Evolutionary conservation across 1,139 yeast genomes (phyloP).

Genomic region (Magnusiomyces tetraspermus): DNA sequence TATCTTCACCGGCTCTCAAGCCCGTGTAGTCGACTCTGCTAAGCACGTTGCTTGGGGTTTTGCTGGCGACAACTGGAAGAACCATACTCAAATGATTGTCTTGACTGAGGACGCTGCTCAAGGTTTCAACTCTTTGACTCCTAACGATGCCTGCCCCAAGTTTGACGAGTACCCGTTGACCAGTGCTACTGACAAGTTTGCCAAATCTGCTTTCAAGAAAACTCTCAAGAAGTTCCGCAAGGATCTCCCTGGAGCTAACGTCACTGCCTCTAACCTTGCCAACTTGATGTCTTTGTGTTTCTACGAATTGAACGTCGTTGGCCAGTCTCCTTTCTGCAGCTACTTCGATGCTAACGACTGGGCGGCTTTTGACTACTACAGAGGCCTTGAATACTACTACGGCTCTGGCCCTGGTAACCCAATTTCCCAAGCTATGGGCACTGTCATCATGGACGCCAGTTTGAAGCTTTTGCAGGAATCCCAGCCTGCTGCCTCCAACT

Average conservation of each 20-base stretch:
- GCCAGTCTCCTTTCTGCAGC: constrained; percentile 45
- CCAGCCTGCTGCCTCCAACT: constrained; percentile 27
- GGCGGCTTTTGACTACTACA: constrained; percentile 39
- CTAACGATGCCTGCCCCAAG: constrained; percentile 19
- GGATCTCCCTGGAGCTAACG: constrained; percentile 38
- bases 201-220: constrained; percentile 31
- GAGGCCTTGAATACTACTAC: constrained; percentile 44
- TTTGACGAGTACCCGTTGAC: background rate
- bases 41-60: constrained; percentile 37
- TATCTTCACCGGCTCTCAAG: constrained; percentile 33
- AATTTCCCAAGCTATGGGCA: constrained; percentile 39
- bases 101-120: constrained; percentile 31
- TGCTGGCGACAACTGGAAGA: constrained; percentile 26
- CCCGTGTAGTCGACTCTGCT: constrained; percentile 36
- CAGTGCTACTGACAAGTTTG: constrained; percentile 12
- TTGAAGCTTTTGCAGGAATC: constrained; percentile 34
- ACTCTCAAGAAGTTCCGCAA: constrained; percentile 30
- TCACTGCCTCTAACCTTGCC: constrained; percentile 37
- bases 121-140: constrained; percentile 38
- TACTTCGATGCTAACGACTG: constrained; percentile 50
- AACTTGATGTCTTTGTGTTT: constrained; percentile 45
- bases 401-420: constrained; percentile 46
- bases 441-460: constrained; percentile 44
- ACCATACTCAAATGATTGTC: constrained; percentile 31
- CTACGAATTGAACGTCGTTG: constrained; percentile 47